A percentile compares a stretch with the other conserved stretches of the same genome.
Conservation (phyloP, 2,329 filamentous ascomycete genomes). For the Trichoderma aggressivum region DNA sequence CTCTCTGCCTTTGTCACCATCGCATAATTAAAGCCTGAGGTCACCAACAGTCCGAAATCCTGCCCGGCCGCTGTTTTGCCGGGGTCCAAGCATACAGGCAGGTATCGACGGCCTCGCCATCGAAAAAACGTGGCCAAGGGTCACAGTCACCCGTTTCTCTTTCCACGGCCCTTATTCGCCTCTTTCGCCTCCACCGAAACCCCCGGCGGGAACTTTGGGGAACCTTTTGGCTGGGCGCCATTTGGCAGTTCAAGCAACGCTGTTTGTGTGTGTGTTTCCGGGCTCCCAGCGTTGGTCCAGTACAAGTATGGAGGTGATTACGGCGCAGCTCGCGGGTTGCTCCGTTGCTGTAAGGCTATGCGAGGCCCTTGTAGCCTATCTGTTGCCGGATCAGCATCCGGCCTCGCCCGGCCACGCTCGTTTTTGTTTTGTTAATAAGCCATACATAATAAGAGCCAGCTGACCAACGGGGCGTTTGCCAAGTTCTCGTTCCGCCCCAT, state of each 20-base stretch:
- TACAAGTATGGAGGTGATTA: neutral
- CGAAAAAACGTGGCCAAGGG: neutral
- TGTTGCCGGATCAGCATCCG: neutral
- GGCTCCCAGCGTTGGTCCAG: neutral
- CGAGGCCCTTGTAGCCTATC: neutral
- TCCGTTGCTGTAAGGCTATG: neutral
- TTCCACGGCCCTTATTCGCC: neutral
- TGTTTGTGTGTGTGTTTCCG: neutral
- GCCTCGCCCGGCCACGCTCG: slow-evolving; percentile 2
- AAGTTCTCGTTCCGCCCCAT: neutral
- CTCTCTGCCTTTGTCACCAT: neutral
- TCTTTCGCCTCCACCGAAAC: neutral
- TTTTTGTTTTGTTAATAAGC: neutral
- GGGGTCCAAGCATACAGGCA: neutral
- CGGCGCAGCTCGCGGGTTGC: neutral
- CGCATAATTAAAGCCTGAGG: neutral
- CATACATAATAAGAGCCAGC: neutral
- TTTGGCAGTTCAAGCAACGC: neutral
- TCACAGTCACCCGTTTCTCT: neutral
- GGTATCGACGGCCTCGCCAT: neutral
- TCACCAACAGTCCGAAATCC: neutral
- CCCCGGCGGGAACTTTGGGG: slow-evolving; percentile 8
- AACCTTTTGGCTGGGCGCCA: slow-evolving; percentile 10
- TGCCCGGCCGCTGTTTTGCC: neutral
- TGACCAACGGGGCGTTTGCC: neutral